Evolutionary conservation across 2,329 filamentous ascomycete genomes (phyloP).

Genomic region (Fusarium verticillioides): DNA sequence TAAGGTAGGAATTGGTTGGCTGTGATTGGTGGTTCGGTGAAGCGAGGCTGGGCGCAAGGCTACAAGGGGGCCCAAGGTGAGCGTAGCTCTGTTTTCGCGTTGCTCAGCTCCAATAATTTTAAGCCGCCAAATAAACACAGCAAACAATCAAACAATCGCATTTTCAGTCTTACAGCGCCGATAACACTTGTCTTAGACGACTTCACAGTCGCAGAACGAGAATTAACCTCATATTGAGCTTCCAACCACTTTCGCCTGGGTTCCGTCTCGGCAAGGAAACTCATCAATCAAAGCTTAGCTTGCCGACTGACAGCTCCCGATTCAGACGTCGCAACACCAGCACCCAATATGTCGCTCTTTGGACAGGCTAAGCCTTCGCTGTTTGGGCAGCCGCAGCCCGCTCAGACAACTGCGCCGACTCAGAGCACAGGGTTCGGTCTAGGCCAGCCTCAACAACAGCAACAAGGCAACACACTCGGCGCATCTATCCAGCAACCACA

Average conservation of each 20-base stretch:
- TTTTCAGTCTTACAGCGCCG: conserved; percentile 31
- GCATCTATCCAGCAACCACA: conserved; percentile 52
- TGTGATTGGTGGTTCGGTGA: conserved; percentile 51
- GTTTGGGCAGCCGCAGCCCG: conserved; percentile 54
- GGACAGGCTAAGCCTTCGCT: conserved; percentile 53
- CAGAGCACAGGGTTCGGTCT: conserved; percentile 29
- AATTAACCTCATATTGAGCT: background rate
- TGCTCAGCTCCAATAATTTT: conserved; percentile 45
- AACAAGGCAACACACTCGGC: conserved; percentile 52
- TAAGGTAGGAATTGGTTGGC: conserved; percentile 54
- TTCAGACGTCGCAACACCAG: conserved; percentile 21
- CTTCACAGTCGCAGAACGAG: background rate
- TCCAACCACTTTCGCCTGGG: background rate
- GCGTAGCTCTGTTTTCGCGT: conserved; percentile 46
- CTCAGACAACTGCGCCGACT: conserved; percentile 48
- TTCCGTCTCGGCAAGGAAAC: conserved; percentile 17
- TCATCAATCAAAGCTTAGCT: conserved; percentile 28
- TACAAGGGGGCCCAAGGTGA: conserved; percentile 19
- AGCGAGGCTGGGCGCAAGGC: conserved; percentile 47
- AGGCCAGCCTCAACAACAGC: conserved; percentile 49
- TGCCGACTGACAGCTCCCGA: conserved; percentile 21
- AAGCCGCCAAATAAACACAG: conserved; percentile 41
- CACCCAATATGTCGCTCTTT: conserved; percentile 54
- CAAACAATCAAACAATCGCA: conserved; percentile 16
- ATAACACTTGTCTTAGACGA: background rate